Conservation (phyloP, 108 stramenopile species). For the Nannochloropsis granulata region DNA sequence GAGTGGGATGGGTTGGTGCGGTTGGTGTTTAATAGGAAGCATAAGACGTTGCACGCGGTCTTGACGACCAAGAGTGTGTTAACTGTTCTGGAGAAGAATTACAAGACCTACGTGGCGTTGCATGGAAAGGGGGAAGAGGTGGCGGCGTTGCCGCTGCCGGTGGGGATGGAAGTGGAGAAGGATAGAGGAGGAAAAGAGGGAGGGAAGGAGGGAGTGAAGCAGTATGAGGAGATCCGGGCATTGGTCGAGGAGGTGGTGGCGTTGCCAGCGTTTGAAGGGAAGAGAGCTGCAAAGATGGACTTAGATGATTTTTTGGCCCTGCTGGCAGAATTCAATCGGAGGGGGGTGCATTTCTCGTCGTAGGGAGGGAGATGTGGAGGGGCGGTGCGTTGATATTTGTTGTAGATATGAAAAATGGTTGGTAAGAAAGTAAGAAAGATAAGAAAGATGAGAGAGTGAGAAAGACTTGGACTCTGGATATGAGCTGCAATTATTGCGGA, state of each 20-base stretch:
- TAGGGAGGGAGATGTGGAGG: neutral
- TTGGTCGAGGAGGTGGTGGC: constrained; percentile 65
- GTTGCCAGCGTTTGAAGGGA: constrained; percentile 54
- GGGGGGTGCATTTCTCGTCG: constrained; percentile 72
- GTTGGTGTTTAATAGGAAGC: constrained; percentile 41
- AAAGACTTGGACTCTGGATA: no score
- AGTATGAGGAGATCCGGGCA: constrained; percentile 26
- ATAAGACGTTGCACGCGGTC: constrained; percentile 27
- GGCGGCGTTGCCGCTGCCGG: neutral
- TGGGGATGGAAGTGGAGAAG: neutral
- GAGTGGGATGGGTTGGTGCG: constrained; percentile 98
- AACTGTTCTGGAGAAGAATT: constrained; percentile 66
- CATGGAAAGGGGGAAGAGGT: constrained; percentile 12
- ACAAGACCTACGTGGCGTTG: constrained; percentile 54
- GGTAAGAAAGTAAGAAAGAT: no score
- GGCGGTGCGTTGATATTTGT: no score
- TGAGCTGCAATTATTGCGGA: no score
- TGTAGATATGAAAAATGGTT: no score
- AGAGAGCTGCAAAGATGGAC: constrained; percentile 79
- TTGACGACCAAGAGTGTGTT: constrained; percentile 14
- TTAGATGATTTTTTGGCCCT: constrained; percentile 86
- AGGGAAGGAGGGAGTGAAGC: neutral
- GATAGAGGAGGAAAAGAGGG: neutral
- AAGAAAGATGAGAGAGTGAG: no score
- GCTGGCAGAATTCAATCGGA: constrained; percentile 68